Base-by-base conservation (phyloP, 225 moss, liverwort and hornwort species). In the Anthoceros angustus region DNA sequence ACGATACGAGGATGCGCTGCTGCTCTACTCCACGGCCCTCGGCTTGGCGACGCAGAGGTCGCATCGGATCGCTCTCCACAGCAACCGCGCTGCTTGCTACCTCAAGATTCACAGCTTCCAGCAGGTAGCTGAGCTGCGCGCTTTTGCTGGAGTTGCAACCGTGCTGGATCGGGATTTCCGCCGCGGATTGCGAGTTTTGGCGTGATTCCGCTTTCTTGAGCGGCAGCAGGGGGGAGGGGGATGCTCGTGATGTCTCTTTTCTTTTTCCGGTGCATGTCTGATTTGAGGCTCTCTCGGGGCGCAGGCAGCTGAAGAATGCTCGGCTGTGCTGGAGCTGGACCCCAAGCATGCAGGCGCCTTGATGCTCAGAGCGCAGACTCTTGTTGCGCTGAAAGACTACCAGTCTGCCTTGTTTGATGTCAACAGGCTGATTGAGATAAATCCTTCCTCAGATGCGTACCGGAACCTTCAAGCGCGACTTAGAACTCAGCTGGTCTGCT, bases 361-460 rank as follows among this genome's bases (percentile, higher is more conserved):
- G 48, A 98, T 92, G 98, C 74, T 98, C 61, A 80, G 98, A 46
- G 92, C 98, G 7, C 98, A 98, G 71, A 98, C 98, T 0, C 67
- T 86, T 71, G 98, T 98, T 70, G 98, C 98, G 10, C 72, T 92
- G 73, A 92, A 98, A 55, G 92, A 98, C 20, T 98, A 98, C 69
- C 92, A 98, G 65, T 83, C 92, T 10, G 98, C 98, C 14, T 69
- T 98, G 61, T 98, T 98, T 62, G 98, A 98, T 68, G 92, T 98
- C 25, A 89, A 98, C 55, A 85, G 89, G 41, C 77, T 98, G 42
- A 68, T 98, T 32, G 98, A 98, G 69, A 76, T 87, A 12, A 91
- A 92, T 49, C 92, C 98, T 38, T 64, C 74, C 40, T 98, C 98
- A 40, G 89, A 98, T 50, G 92, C 88, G 0, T 98, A 98, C 49